A percentile compares a stretch with the other conserved stretches of the same genome.
Conservation (phyloP, 2,329 filamentous ascomycete genomes). For the Rhynchosporium agropyri region DNA sequence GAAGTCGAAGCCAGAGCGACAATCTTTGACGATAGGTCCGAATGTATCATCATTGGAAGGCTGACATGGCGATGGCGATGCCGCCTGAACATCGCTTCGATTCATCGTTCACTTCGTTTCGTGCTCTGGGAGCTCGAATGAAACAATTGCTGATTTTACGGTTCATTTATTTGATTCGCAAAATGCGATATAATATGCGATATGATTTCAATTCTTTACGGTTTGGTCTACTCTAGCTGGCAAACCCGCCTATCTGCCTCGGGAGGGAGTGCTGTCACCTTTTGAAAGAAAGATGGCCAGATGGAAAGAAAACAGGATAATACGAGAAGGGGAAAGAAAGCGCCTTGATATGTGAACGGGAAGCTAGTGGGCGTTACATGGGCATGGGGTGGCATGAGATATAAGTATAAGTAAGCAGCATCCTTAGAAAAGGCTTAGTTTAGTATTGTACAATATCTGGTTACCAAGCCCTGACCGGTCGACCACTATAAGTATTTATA, state of each 20-base stretch:
- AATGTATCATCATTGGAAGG: slow-evolving; percentile 26
- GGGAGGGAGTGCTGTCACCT: too few species aligned
- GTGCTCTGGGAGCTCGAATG: background rate
- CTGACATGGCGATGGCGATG: slow-evolving; percentile 21
- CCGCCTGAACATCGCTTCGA: slow-evolving; percentile 14
- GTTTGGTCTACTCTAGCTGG: background rate
- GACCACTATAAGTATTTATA: too few species aligned
- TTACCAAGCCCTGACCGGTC: too few species aligned
- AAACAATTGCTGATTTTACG: background rate
- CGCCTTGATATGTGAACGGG: background rate
- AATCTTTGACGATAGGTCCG: slow-evolving; percentile 27
- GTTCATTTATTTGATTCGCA: slow-evolving; percentile 5
- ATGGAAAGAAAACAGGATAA: background rate
- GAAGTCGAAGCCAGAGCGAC: slow-evolving; percentile 32
- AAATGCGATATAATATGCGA: slow-evolving; percentile 5
- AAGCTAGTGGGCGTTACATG: background rate
- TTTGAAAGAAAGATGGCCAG: background rate
- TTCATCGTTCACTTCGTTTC: slow-evolving; percentile 1
- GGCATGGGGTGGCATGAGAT: slow-evolving; percentile 1
- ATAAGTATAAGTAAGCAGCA: too few species aligned
- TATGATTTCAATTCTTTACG: slow-evolving; percentile 13
- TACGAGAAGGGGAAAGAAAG: background rate
- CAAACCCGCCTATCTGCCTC: background rate
- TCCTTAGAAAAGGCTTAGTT: too few species aligned
- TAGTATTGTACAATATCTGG: too few species aligned